These are phyloP conservation scores for Colletotrichum sp. DNA, from an alignment of 2,329 filamentous ascomycete species.

Conservation along the genomic window DNA sequence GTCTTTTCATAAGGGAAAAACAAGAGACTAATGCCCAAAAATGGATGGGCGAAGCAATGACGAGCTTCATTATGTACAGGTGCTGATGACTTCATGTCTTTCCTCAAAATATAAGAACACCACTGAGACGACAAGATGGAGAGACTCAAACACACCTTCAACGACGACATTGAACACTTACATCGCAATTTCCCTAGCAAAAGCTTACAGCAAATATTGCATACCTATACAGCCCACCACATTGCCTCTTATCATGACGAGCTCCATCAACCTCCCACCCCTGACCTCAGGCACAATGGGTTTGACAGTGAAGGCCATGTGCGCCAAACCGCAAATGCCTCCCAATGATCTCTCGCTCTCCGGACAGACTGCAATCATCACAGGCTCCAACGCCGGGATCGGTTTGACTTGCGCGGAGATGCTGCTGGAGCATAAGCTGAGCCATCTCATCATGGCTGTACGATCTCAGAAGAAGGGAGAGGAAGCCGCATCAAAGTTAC, in stretches of 20 bases:
- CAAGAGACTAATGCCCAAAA: not conserved
- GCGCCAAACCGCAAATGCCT: constrained; percentile 24
- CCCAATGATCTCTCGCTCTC: constrained; percentile 29
- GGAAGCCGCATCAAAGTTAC: constrained; percentile 38
- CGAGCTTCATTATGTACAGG: not conserved
- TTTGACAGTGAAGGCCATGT: constrained; percentile 28
- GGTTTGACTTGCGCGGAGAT: constrained; percentile 49
- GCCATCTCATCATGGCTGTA: constrained; percentile 51
- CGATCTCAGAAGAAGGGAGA: constrained; percentile 48
- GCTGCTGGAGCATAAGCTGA: constrained; percentile 40
- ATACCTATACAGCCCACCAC: not conserved
- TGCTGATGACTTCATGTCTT: not conserved
- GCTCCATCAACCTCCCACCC: not conserved
- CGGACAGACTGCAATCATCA: constrained; percentile 50
- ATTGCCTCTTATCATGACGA: not conserved
- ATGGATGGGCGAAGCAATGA: not conserved
- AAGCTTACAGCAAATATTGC: not conserved
- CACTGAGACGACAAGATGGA: not conserved
- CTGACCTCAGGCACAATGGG: not conserved
- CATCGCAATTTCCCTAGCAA: not conserved
- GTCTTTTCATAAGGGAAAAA: not conserved
- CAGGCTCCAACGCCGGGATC: constrained; percentile 54
- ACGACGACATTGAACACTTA: not conserved
- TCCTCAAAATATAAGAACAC: not conserved
- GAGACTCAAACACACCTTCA: not conserved